Percentiles rank a stretch among this genome's conserved stretches.
Conservation (phyloP, 75 land plant genomes). For the Pinus tabuliformis region DNA sequence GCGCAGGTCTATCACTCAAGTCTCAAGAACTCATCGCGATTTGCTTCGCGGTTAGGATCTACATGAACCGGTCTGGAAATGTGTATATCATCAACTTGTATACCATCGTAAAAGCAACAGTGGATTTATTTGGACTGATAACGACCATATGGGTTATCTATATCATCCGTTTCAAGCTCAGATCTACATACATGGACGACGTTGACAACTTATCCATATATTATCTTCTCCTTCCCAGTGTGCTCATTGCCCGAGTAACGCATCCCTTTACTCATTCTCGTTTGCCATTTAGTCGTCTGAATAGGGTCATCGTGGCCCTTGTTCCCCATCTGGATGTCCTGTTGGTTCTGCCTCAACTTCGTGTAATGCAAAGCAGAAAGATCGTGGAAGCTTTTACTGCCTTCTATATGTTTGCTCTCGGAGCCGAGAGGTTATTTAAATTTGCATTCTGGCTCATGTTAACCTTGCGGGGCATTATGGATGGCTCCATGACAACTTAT, state of each 20-base stretch:
- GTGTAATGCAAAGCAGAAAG: conserved; percentile 10
- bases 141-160: conserved; percentile 16
- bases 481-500: no score
- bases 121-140: no score
- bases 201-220: conserved; percentile 7
- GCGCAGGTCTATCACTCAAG: not conserved
- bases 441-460: conserved; percentile 7
- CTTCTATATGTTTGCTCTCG: conserved; percentile 16
- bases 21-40: conserved; percentile 2
- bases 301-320: conserved; percentile 7
- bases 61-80: no score
- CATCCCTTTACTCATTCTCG: not conserved
- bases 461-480: no score
- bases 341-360: conserved; percentile 14
- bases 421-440: conserved; percentile 9
- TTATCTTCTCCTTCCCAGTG: not conserved
- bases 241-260: not conserved
- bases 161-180: conserved; percentile 11
- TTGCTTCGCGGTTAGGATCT: conserved; percentile 6
- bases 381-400: conserved; percentile 16
- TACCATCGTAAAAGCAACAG: no score
- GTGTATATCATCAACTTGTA: no score
- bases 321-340: conserved; percentile 6
- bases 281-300: no score
- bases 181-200: not conserved